These are phyloP conservation scores for Aspergillus fischeri DNA, from an alignment of 2,329 filamentous ascomycete genomes.

Conservation along the genomic window DNA sequence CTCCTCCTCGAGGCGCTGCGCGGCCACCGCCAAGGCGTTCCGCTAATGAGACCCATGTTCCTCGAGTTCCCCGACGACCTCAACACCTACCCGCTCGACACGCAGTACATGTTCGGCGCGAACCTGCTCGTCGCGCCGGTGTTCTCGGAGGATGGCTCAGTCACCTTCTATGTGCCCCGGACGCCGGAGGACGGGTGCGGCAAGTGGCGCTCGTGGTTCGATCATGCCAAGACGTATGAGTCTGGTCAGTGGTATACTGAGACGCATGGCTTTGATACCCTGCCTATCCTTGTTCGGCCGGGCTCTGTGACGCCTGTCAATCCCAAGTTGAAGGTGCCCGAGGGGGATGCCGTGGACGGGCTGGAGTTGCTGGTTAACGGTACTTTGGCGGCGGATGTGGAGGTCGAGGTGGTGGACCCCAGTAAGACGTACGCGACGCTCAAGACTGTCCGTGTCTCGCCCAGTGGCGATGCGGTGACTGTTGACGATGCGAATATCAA, in stretches of 20 bases:
- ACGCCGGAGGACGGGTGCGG: conserved; percentile 49
- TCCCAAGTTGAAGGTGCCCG: conserved; percentile 21
- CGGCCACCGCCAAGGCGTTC: conserved; percentile 52
- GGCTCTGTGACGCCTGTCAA: conserved; percentile 28
- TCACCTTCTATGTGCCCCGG: conserved; percentile 60
- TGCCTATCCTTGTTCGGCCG: conserved; percentile 58
- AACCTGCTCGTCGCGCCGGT: conserved; percentile 61
- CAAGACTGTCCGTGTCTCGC: conserved; percentile 18
- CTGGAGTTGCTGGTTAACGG: conserved; percentile 32
- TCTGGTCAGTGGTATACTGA: conserved; percentile 55
- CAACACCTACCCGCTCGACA: conserved; percentile 64
- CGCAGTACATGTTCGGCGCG: conserved; percentile 69
- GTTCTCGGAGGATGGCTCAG: conserved; percentile 59
- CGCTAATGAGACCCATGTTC: conserved; percentile 62
- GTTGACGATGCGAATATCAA: conserved; percentile 21
- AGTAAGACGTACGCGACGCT: conserved; percentile 22
- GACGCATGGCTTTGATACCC: conserved; percentile 54
- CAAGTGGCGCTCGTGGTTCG: conserved; percentile 47
- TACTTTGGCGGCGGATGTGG: conserved; percentile 10
- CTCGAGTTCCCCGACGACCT: conserved; percentile 68
- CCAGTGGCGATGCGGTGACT: conserved; percentile 9
- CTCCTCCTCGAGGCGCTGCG: conserved; percentile 51
- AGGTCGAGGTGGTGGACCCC: conserved; percentile 25
- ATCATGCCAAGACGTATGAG: conserved; percentile 38
- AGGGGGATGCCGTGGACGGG: conserved; percentile 25